Evolutionary conservation across 495 filamentous ascomycete species (phyloP).

Genomic region (Cenococcum geophilum): DNA sequence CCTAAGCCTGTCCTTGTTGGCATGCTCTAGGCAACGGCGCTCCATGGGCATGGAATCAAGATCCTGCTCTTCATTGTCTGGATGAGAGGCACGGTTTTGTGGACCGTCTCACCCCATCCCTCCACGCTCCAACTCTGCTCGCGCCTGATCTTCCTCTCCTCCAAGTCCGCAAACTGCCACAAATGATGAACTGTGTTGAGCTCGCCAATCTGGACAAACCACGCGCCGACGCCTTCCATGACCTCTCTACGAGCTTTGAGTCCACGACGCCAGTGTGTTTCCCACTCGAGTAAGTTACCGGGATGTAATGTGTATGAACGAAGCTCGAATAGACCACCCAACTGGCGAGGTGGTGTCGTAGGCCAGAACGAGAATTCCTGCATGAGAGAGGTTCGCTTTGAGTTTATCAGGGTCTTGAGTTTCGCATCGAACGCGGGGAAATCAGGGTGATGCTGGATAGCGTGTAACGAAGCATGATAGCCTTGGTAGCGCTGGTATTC

Average conservation of each 20-base stretch:
- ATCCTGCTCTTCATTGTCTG: conserved; percentile 93
- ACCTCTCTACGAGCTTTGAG: conserved; percentile 85
- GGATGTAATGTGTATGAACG: conserved; percentile 96
- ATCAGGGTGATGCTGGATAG: conserved; percentile 70
- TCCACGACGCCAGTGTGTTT: conserved; percentile 94
- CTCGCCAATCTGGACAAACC: conserved; percentile 98
- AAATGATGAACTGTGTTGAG: conserved; percentile 97
- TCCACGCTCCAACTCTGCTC: conserved; percentile 95
- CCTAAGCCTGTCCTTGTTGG: neutral
- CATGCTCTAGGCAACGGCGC: conserved; percentile 64
- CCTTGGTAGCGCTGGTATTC: conserved; percentile 97
- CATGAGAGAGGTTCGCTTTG: conserved; percentile 88
- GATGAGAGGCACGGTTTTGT: conserved; percentile 96
- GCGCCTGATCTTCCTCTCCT: conserved; percentile 82
- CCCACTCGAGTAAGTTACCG: conserved; percentile 94
- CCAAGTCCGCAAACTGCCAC: conserved; percentile 96
- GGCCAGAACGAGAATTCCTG: conserved; percentile 99
- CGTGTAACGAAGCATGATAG: conserved; percentile 86
- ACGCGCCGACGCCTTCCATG: conserved; percentile 97
- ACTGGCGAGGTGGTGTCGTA: conserved; percentile 77
- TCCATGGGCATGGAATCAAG: conserved; percentile 92
- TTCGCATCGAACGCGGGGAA: conserved; percentile 75
- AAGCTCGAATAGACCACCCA: conserved; percentile 92
- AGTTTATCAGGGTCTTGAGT: conserved; percentile 70
- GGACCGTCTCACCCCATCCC: conserved; percentile 96